Conservation (phyloP, 2,329 filamentous ascomycete species). For the Helminthosporium solani region DNA sequence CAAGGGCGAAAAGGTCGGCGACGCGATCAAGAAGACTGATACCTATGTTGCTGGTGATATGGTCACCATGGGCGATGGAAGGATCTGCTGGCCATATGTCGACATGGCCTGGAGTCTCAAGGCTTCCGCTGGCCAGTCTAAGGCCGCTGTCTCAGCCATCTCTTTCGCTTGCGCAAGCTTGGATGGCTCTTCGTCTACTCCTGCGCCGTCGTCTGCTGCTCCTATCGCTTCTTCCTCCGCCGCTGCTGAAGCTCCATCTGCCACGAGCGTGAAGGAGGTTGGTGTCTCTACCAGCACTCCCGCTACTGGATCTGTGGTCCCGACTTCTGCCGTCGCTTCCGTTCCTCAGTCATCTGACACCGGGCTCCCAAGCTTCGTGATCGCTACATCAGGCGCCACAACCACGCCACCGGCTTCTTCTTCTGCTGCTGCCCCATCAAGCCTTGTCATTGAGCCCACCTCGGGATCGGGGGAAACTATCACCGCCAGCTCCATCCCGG, state of each 20-base stretch:
- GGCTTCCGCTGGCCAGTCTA: constrained; percentile 42
- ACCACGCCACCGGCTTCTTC: constrained; percentile 11
- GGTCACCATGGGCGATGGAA: constrained; percentile 59
- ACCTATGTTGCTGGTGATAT: constrained; percentile 64
- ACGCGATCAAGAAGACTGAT: constrained; percentile 52
- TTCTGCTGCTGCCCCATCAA: neutral
- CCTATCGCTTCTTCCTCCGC: constrained; percentile 7
- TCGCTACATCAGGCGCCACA: constrained; percentile 20
- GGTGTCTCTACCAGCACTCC: constrained; percentile 4
- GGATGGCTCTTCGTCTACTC: constrained; percentile 16
- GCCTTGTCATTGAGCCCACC: neutral
- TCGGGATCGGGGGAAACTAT: neutral
- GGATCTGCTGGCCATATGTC: constrained; percentile 64
- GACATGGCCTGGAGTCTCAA: constrained; percentile 55
- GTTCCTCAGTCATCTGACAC: constrained; percentile 4
- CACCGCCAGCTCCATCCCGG: neutral
- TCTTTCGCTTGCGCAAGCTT: constrained; percentile 55
- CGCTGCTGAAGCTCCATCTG: neutral
- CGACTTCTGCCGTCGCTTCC: constrained; percentile 4
- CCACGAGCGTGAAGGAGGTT: constrained; percentile 1
- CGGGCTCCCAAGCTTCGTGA: constrained; percentile 17
- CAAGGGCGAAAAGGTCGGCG: constrained; percentile 55
- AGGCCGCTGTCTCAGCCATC: constrained; percentile 45
- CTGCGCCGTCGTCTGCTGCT: constrained; percentile 5
- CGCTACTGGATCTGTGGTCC: constrained; percentile 8